Evolutionary conservation across 371 early-diverging fungal species (phyloP).

Genomic region (Mortierella sp.): DNA sequence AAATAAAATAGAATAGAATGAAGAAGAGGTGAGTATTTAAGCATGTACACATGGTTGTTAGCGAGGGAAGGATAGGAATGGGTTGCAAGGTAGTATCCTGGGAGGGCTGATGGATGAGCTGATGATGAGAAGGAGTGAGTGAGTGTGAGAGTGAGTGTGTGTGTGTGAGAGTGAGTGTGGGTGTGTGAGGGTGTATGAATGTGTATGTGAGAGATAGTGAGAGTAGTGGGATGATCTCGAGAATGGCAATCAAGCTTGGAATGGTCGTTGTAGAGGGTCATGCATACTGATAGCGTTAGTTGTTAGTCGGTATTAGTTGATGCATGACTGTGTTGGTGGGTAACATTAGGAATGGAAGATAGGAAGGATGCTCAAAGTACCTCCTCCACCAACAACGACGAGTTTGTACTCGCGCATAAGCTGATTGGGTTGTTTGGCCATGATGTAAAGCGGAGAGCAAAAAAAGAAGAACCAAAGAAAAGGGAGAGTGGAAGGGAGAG

Average conservation of each 20-base stretch:
- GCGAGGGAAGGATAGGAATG: not conserved
- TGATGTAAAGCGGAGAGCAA: not conserved
- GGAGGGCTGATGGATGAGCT: not conserved
- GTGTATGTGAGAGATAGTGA: too few species aligned
- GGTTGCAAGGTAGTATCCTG: too few species aligned
- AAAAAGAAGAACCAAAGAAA: too few species aligned
- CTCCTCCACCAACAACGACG: constrained; percentile 92
- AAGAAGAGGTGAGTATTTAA: not conserved
- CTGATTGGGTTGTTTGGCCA: constrained; percentile 57
- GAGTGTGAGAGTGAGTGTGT: not conserved
- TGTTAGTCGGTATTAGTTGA: not conserved
- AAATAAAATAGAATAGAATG: not conserved
- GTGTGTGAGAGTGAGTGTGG: too few species aligned
- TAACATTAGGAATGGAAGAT: not conserved
- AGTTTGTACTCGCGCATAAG: constrained; percentile 81
- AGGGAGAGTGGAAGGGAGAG: not conserved
- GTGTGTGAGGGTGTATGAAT: too few species aligned
- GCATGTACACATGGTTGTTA: not conserved
- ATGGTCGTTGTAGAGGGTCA: too few species aligned
- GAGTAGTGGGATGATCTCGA: not conserved
- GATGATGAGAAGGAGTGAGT: not conserved
- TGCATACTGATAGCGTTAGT: not conserved
- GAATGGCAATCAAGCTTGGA: not conserved
- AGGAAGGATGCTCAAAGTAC: constrained; percentile 46
- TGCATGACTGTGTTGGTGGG: not conserved